phyloP scores from a whole-genome alignment of 2,329 filamentous ascomycete species.

The Clonostachys chloroleuca region DNA sequence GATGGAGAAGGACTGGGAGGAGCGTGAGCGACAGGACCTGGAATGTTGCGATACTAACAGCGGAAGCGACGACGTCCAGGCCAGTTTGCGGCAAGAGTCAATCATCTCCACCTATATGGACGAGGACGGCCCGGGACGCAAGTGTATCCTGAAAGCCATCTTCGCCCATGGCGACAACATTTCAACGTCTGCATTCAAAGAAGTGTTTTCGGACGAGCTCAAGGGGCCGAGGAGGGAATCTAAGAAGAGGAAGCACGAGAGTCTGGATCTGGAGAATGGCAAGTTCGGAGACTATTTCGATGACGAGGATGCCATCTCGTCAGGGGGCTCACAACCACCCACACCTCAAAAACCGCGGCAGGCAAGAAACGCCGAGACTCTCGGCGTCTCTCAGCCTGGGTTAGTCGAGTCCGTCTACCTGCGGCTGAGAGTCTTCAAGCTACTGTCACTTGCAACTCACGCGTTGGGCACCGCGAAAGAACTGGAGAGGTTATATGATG shows the following conservation, averaged over 20 bases:
- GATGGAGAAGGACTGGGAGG: slow-evolving; percentile 66
- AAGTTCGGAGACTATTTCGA: slow-evolving; percentile 58
- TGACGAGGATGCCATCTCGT: slow-evolving; percentile 43
- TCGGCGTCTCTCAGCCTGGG: slow-evolving; percentile 14
- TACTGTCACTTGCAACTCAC: slow-evolving; percentile 42
- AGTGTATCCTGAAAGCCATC: slow-evolving; percentile 60
- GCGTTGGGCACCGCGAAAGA: slow-evolving; percentile 37
- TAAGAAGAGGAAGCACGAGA: slow-evolving; percentile 45
- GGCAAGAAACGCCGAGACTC: slow-evolving; percentile 9
- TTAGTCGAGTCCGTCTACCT: slow-evolving; percentile 52
- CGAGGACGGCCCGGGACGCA: slow-evolving; percentile 34
- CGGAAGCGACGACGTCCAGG: slow-evolving; percentile 11
- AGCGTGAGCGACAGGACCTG: slow-evolving; percentile 45
- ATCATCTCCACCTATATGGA: slow-evolving; percentile 58
- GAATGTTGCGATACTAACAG: slow-evolving; percentile 11
- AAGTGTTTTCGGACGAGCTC: slow-evolving; percentile 64
- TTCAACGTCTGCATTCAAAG: slow-evolving; percentile 49
- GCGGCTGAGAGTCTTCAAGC: slow-evolving; percentile 57
- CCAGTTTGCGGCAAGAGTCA: slow-evolving; percentile 39
- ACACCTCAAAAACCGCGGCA: slow-evolving; percentile 33
- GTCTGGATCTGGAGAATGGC: slow-evolving; percentile 54
- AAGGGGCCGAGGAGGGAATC: slow-evolving; percentile 28
- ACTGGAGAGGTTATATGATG: slow-evolving; percentile 52
- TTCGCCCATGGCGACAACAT: slow-evolving; percentile 60
- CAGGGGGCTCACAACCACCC: slow-evolving; percentile 38